Conservation (phyloP, 202 grass and related monocot genomes). For the Thinopyrum obtusiflorum region DNA sequence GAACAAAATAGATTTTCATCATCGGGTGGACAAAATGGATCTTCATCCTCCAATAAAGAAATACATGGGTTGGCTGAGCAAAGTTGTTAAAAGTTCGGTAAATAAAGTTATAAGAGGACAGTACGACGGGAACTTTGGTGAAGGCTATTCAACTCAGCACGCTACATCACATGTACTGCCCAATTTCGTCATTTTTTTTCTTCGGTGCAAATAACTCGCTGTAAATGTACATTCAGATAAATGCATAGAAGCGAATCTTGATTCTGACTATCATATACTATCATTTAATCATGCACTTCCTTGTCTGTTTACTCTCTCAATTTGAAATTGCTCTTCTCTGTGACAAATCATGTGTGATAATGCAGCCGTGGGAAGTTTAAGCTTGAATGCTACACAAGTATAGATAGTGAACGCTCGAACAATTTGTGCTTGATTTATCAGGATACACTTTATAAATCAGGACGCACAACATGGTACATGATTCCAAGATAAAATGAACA, state of each 20-base stretch:
- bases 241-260: neutral
- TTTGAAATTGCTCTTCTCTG: slow-evolving; percentile 15
- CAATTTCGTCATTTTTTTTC: slow-evolving; percentile 8
- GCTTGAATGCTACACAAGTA: neutral
- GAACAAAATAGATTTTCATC: neutral
- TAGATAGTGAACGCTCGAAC: neutral
- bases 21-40: slow-evolving; percentile 26
- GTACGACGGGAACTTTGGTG: slow-evolving; percentile 37
- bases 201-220: slow-evolving; percentile 5
- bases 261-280: neutral
- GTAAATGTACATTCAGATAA: neutral
- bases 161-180: slow-evolving; percentile 49
- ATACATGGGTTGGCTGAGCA: slow-evolving; percentile 62
- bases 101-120: slow-evolving; percentile 59
- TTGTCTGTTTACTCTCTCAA: neutral
- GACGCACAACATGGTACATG: neutral
- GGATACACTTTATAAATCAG: slow-evolving; percentile 7
- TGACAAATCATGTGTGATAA: slow-evolving; percentile 22
- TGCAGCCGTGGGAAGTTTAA: neutral
- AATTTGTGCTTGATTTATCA: neutral
- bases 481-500: slow-evolving; percentile 11
- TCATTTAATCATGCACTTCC: neutral
- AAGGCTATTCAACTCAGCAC: slow-evolving; percentile 39
- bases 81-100: slow-evolving; percentile 46
- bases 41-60: slow-evolving; percentile 11